Percentiles rank a stretch among this genome's conserved stretches.
phyloP scores from a whole-genome alignment of 2,329 filamentous ascomycete species.

The Blastomyces gilchristii region DNA sequence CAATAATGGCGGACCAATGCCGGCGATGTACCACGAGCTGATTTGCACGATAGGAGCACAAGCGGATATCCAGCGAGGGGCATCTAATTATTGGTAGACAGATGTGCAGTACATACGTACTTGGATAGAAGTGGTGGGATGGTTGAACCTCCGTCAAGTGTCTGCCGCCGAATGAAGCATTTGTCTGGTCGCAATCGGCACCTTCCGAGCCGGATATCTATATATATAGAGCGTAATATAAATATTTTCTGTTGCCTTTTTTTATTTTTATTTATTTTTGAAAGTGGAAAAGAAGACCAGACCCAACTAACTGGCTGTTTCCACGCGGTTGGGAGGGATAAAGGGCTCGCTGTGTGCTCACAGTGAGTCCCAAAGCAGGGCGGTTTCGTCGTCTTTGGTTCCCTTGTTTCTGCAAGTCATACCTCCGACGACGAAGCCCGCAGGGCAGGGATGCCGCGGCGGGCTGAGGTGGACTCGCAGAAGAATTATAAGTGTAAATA shows the following conservation, averaged over 20 bases:
- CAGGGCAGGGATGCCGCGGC: not conserved
- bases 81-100: slow-evolving; percentile 6
- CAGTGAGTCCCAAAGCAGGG: slow-evolving; percentile 8
- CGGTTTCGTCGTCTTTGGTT: not conserved
- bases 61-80: slow-evolving; percentile 2
- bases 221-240: not conserved
- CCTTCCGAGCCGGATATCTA: not conserved
- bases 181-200: not conserved
- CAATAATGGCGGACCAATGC: slow-evolving; percentile 7
- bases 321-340: not conserved
- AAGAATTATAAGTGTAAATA: slow-evolving; percentile 4
- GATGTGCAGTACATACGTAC: slow-evolving; percentile 1
- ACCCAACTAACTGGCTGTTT: not conserved
- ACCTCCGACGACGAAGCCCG: not conserved
- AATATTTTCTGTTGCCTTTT: not conserved
- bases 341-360: not conserved
- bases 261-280: not conserved
- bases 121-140: slow-evolving; percentile 3
- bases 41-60: slow-evolving; percentile 9
- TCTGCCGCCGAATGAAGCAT: not conserved
- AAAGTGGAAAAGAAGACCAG: not conserved
- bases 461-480: slow-evolving; percentile 6
- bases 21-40: slow-evolving; percentile 5
- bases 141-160: not conserved
- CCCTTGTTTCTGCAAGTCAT: slow-evolving; percentile 7